Percentiles rank a stretch among this genome's conserved stretches.
These are phyloP conservation scores for Paspalum notatum DNA, from an alignment of 176 grass and related monocot species.

Conservation along the genomic window DNA sequence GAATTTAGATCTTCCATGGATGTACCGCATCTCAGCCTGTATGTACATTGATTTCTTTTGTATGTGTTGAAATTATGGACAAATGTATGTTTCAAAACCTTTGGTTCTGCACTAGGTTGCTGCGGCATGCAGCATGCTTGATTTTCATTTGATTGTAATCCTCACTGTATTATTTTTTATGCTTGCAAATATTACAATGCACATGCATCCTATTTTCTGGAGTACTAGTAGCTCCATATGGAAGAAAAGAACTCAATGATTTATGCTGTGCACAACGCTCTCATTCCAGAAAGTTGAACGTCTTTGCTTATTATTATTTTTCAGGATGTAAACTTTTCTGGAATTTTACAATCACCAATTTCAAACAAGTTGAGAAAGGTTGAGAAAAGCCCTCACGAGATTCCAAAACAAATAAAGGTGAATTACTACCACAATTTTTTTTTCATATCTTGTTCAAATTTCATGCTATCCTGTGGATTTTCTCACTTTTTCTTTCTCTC, in stretches of 20 bases:
- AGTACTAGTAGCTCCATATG: constrained; percentile 41
- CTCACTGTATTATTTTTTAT: not conserved
- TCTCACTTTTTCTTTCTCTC: too few relatives aligned
- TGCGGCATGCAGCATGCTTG: not conserved
- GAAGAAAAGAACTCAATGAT: constrained; percentile 62
- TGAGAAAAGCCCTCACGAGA: constrained; percentile 56
- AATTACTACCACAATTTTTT: constrained; percentile 24
- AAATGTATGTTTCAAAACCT: not conserved
- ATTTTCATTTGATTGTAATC: not conserved
- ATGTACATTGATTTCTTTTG: not conserved
- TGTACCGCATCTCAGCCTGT: not conserved
- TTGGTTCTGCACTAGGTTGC: not conserved
- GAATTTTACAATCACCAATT: constrained; percentile 74
- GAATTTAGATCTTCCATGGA: not conserved
- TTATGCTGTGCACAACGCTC: not conserved
- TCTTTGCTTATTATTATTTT: constrained; percentile 42
- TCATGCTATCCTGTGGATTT: too few relatives aligned
- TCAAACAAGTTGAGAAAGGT: constrained; percentile 78
- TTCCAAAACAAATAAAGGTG: constrained; percentile 90
- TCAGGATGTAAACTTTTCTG: constrained; percentile 77
- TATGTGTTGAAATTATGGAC: not conserved
- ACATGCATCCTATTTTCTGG: not conserved
- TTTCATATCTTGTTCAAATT: too few relatives aligned
- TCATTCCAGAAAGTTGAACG: constrained; percentile 25
- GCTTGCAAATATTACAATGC: constrained; percentile 3